phyloP scores from a whole-genome alignment of 208 protist genomes.

The Acanthamoeba lenticulata region DNA sequence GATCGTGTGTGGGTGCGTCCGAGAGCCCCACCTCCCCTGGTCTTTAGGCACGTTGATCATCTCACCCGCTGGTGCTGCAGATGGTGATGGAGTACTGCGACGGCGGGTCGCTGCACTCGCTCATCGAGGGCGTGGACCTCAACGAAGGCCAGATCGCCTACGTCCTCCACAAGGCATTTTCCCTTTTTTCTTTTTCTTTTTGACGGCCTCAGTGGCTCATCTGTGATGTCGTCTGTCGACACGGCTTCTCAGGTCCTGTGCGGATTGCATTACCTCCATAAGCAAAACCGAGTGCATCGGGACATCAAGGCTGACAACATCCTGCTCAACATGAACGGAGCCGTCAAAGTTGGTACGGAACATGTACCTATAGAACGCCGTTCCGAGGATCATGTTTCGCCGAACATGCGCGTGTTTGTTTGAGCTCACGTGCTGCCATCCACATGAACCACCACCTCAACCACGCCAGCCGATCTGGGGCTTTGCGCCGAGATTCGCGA shows the following conservation, averaged over 20 bases:
- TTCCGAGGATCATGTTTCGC: too few species aligned
- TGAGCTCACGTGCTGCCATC: neutral
- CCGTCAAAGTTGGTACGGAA: constrained; percentile 57
- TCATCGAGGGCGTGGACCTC: neutral
- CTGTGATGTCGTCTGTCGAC: too few species aligned
- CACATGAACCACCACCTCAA: neutral
- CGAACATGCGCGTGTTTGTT: neutral
- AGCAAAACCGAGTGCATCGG: constrained; percentile 30
- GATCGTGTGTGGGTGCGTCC: neutral
- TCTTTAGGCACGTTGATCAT: neutral
- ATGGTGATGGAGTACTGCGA: constrained; percentile 65
- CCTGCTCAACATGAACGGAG: constrained; percentile 37
- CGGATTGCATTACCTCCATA: constrained; percentile 42
- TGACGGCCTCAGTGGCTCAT: neutral
- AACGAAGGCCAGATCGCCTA: constrained; percentile 50
- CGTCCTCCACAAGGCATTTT: neutral
- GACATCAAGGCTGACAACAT: constrained; percentile 66
- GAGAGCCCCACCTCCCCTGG: neutral
- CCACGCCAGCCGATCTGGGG: constrained; percentile 23
- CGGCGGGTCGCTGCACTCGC: neutral
- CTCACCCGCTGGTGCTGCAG: neutral
- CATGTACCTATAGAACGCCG: too few species aligned
- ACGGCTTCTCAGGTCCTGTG: neutral
- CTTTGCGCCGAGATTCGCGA: constrained; percentile 45
- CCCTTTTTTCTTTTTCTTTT: neutral